A percentile compares a stretch with the other conserved stretches of the same genome.
Conservation (phyloP, 1,284 basidiomycete species). For the Anthracocystis setariae region DNA sequence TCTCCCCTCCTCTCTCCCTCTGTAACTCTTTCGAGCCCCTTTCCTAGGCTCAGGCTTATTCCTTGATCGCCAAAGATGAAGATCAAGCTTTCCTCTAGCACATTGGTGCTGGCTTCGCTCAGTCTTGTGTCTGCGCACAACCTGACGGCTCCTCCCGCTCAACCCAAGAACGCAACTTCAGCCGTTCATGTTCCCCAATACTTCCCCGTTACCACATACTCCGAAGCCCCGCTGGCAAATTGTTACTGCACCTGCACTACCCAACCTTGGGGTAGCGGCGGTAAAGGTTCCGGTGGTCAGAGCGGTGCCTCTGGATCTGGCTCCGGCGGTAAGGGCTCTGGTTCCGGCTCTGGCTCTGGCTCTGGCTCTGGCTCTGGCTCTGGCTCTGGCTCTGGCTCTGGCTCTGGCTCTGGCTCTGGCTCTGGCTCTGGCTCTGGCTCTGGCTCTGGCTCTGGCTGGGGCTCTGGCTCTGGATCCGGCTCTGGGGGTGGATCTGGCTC, state of each 20-base stretch:
- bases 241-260: conserved; percentile 41
- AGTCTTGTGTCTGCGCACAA: conserved; percentile 21
- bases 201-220: conserved; percentile 38
- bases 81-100: conserved; percentile 36
- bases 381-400: conserved; percentile 8
- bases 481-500: conserved; percentile 11
- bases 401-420: conserved; percentile 8
- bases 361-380: conserved; percentile 13
- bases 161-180: conserved; percentile 18
- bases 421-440: conserved; percentile 9
- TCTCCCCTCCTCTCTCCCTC: background rate
- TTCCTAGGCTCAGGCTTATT: background rate
- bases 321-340: conserved; percentile 9
- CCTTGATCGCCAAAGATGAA: conserved; percentile 21
- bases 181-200: conserved; percentile 25
- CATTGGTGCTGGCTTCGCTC: conserved; percentile 27
- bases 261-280: conserved; percentile 7
- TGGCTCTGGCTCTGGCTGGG: conserved; percentile 10
- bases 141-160: conserved; percentile 23
- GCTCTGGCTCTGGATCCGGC: conserved; percentile 18
- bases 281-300: background rate
- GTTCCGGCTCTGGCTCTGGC: conserved; percentile 17
- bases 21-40: background rate
- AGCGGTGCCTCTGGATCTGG: conserved; percentile 11
- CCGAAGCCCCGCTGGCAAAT: conserved; percentile 30